These are phyloP conservation scores for Rhodotorula diobovata DNA, from an alignment of 768 basidiomycete species.

Conservation along the genomic window DNA sequence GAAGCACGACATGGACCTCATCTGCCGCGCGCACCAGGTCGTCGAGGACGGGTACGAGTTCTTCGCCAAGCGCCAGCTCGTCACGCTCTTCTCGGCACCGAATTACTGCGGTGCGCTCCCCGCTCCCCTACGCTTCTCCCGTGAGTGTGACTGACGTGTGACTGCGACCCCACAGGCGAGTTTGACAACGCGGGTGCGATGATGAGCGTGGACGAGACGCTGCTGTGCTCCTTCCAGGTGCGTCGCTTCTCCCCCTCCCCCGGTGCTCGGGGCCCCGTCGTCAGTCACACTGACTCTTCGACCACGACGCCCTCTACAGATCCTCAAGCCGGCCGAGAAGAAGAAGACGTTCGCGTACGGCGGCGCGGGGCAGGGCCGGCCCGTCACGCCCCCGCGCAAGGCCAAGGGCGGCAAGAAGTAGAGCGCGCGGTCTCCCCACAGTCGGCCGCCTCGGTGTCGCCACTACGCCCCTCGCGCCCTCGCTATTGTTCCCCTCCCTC, in stretches of 20 bases:
- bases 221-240: slow-evolving; percentile 97
- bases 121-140: not conserved
- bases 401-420: slow-evolving; percentile 82
- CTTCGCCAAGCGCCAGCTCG: slow-evolving; percentile 93
- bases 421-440: not conserved
- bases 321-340: slow-evolving; percentile 98
- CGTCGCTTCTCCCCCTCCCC: slow-evolving; percentile 38
- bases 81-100: slow-evolving; percentile 94
- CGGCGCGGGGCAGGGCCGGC: slow-evolving; percentile 66
- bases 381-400: slow-evolving; percentile 93
- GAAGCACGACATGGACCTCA: slow-evolving; percentile 99
- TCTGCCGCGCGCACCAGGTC: slow-evolving; percentile 98
- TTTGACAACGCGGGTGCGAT: slow-evolving; percentile 99
- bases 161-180: slow-evolving; percentile 76
- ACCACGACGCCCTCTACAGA: slow-evolving; percentile 53
- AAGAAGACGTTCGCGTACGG: slow-evolving; percentile 76
- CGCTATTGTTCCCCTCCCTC: not conserved
- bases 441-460: not conserved
- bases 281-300: not conserved
- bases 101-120: slow-evolving; percentile 38
- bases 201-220: slow-evolving; percentile 99
- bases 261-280: too few species aligned
- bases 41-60: slow-evolving; percentile 99
- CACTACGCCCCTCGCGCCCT: not conserved
- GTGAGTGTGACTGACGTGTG: not conserved